A percentile compares a stretch with the other conserved stretches of the same genome.
These are phyloP conservation scores for Calonectria pseudoreteaudii DNA, from an alignment of 2,329 filamentous ascomycete genomes.

Conservation along the genomic window DNA sequence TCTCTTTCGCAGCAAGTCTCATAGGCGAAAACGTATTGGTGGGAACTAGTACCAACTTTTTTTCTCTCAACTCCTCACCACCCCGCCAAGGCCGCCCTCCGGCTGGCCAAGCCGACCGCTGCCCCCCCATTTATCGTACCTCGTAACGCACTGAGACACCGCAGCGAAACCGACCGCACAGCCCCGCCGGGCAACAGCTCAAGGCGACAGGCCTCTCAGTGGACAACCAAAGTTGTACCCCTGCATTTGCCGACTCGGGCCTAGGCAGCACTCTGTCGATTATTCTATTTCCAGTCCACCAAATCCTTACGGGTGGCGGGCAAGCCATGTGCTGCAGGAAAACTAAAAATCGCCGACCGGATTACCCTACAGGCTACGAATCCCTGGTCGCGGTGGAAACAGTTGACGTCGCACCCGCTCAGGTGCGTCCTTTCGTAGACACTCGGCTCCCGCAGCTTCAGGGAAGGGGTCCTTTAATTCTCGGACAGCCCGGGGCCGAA, in stretches of 20 bases:
- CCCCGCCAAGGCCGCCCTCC: not conserved
- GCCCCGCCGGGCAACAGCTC: not conserved
- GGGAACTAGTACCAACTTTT: not conserved
- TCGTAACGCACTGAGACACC: not conserved
- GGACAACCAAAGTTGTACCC: not conserved
- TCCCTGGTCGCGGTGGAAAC: not conserved
- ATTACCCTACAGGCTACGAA: constrained; percentile 13
- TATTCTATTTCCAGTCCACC: constrained; percentile 1
- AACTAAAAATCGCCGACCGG: not conserved
- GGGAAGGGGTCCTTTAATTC: not conserved
- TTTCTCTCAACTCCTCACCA: not conserved
- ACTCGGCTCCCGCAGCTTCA: constrained; percentile 14
- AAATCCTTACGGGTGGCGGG: not conserved
- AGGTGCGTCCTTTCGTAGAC: not conserved
- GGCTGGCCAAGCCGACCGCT: not conserved
- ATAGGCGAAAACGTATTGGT: not conserved
- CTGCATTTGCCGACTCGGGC: not conserved
- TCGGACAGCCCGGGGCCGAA: not conserved
- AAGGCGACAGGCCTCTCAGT: constrained; percentile 7
- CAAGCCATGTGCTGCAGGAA: not conserved
- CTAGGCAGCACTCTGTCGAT: not conserved
- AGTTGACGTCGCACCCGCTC: constrained; percentile 1
- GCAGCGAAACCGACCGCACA: constrained; percentile 12
- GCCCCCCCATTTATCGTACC: not conserved
- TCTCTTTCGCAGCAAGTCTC: not conserved